A percentile compares a stretch with the other conserved stretches of the same genome.
Conservation (phyloP, 331 rosid species). For the Acacia concinna region DNA sequence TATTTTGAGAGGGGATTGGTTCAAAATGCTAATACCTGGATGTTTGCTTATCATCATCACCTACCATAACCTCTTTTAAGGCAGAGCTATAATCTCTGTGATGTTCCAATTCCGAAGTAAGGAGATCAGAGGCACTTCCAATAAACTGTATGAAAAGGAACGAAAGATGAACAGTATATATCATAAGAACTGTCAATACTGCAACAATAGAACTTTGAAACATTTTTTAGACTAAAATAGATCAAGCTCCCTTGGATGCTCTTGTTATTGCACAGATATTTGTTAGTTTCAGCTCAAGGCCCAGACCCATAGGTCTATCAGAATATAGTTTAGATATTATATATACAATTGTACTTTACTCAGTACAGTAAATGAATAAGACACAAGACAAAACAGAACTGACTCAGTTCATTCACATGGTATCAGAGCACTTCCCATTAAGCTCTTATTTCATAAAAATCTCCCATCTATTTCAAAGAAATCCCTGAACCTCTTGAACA, state of each 20-base stretch:
- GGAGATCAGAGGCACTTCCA: conserved; percentile 55
- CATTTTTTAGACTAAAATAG: neutral
- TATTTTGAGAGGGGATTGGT: neutral
- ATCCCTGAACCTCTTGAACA: neutral
- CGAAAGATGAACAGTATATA: neutral
- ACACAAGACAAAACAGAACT: neutral
- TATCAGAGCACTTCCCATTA: neutral
- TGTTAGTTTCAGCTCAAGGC: neutral
- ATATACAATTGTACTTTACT: neutral
- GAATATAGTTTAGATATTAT: neutral
- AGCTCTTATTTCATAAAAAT: neutral
- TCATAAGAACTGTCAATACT: neutral
- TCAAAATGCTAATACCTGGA: conserved; percentile 57
- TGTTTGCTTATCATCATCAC: conserved; percentile 51
- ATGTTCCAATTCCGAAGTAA: conserved; percentile 64
- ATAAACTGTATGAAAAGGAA: conserved; percentile 60
- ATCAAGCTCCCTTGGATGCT: neutral
- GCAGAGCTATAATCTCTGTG: conserved; percentile 74
- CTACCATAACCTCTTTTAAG: conserved; percentile 72
- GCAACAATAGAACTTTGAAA: neutral
- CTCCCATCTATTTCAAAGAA: neutral
- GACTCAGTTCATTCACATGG: neutral
- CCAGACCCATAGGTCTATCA: neutral
- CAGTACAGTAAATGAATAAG: neutral
- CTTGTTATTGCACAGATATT: neutral